Evolutionary conservation across 805 yeast genomes (phyloP), one percentile per base, ranked within the genome.

Genomic region (Priceomyces fermenticarens): DNA sequence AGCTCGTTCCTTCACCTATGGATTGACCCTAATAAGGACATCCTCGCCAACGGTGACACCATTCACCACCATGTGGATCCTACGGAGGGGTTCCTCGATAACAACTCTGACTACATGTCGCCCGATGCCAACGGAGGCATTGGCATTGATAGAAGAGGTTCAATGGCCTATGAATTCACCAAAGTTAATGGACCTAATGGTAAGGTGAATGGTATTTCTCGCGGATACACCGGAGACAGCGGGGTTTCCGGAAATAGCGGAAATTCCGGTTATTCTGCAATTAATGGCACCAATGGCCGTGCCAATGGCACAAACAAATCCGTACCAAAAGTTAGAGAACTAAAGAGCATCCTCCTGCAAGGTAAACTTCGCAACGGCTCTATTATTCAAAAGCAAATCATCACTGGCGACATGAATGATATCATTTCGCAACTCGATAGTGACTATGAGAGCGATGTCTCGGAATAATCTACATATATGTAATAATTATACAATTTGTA

Each of bases 281-380:
- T 40, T 4, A 36, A 39, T 27, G 42, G 47, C 9, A 28, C 32
- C 10, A 35, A 40, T 34, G 35, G 16, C 15, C 42, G 14, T 11
- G 30, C 38, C 2, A 42, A 42, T 34, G 39, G 42, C 7, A 54
- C 64, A 8, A 49, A 40, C 26, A 23, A 34, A 8, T 51, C 51
- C 32, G 45, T 64, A 1, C 68, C 70, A 0, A 60, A 60, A 43
- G 67, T 67, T 0, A 45, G 60, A n/a, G 73, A 70, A 32, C 55
- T 70, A 44, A 63, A 64, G 37, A 64, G 62, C 12, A 57, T 55
- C 11, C 47, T 62, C 31, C 40, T 39, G 32, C 31, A 25, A 11
- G 32, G 30, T 13, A 37, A 38, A 16, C 29, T 38, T 27, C n/a
- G 17, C 5, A 25, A 9, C 6, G 56, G 55, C 0, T 58, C 68